Evolutionary conservation across 2,329 filamentous ascomycete genomes (phyloP), one percentile per base, ranked within the genome.

Genomic region (Calonectria pauciramosa): DNA sequence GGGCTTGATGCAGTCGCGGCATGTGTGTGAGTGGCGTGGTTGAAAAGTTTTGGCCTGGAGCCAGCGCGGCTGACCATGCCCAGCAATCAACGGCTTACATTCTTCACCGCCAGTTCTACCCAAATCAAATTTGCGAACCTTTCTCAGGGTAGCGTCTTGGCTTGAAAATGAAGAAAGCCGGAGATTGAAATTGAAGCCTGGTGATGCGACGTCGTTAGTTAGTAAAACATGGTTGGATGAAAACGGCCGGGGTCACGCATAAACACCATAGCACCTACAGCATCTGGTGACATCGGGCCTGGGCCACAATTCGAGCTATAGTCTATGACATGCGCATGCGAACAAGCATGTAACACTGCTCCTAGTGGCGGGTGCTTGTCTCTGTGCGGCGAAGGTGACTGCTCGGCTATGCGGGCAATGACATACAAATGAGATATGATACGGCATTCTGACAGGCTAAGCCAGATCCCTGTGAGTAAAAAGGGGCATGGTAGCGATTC

Each of bases 41-140:
- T 73, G 71, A 70, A 70, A 67, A 41, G 36, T 5, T 56, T 6
- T n/a, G 30, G 1, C 3, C 10, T 16, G n/a, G 41, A 47, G 18
- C 30, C 2, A 9, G 26, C 30, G 60, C 41, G 10, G 60, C 60
- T 65, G 38, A 65, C 60, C 41, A 47, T 34, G 41, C 41, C 23
- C 41, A 65, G 28, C 60, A 49, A 65, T 65, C 26, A 23, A 49
- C 18, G 10, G 30, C 60, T 65, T n/a, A 6, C 60, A 49, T 65
- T 49, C 60, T 63, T 65, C 60, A 65, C 60, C 60, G 60, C 60
- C 30, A 44, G 38, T 65, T 65, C 41, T 7, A 20, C 13, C 13
- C n/a, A 38, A 28, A 20, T 23, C n/a, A 18, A 13, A 41, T 28
- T n/a, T 23, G 56, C 56, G 23, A 63, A 41, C 30, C 56, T 2